Percentiles rank a stretch among this genome's conserved stretches.
phyloP scores from a whole-genome alignment of 2,329 filamentous ascomycete genomes.

The Chaetothyriales sp. region DNA sequence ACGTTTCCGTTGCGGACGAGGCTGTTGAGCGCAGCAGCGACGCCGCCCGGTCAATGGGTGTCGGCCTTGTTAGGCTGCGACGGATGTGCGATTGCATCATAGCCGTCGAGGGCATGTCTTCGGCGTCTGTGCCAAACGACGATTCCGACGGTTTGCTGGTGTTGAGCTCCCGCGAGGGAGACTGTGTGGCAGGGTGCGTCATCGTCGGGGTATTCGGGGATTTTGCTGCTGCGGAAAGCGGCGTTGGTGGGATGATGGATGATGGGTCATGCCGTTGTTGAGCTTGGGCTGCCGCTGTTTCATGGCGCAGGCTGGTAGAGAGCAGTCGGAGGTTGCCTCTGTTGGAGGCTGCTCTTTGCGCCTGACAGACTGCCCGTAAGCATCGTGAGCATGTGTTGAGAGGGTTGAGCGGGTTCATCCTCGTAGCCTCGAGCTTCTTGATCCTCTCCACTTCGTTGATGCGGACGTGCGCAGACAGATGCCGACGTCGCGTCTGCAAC shows the following conservation, averaged over 20 bases:
- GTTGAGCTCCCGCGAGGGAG: background rate
- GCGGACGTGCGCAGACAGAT: background rate
- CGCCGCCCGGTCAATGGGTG: background rate
- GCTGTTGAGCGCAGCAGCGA: conserved; percentile 20
- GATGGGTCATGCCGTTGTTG: background rate
- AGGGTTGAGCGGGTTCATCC: conserved; percentile 8
- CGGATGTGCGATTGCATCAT: background rate
- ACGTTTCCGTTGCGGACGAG: conserved; percentile 43
- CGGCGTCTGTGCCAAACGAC: background rate
- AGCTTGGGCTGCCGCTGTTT: background rate
- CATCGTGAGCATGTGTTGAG: conserved; percentile 14
- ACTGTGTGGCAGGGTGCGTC: background rate
- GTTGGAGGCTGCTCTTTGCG: conserved; percentile 1
- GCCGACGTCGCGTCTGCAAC: background rate
- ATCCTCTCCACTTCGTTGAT: background rate
- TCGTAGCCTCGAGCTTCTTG: background rate
- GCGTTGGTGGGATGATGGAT: background rate
- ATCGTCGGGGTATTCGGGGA: background rate
- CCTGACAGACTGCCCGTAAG: conserved; percentile 9
- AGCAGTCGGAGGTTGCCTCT: background rate
- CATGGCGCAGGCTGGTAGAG: background rate
- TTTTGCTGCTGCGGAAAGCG: background rate
- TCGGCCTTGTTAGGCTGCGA: background rate
- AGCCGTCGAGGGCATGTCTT: background rate
- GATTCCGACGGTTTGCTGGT: background rate